These are phyloP conservation scores for Syncephalastrum monosporum DNA, from an alignment of 371 early-diverging fungal species.

Conservation along the genomic window DNA sequence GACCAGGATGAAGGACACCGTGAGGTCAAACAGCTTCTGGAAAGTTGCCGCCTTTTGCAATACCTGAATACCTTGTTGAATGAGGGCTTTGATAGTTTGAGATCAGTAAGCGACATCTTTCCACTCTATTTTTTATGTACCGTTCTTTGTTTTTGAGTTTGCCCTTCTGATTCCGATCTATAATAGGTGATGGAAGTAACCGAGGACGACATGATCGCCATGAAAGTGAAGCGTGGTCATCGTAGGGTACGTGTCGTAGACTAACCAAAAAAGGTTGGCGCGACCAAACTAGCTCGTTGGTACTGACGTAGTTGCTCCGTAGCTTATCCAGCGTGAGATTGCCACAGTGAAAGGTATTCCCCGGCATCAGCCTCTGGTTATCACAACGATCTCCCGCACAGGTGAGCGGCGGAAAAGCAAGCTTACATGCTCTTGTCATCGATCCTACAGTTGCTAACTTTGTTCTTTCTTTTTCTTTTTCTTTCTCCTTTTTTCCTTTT, in stretches of 20 bases:
- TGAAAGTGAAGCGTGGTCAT: slow-evolving; percentile 50
- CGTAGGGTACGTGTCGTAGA: slow-evolving; percentile 32
- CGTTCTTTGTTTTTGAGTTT: too few species aligned
- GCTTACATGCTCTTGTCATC: not conserved
- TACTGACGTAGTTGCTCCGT: not conserved
- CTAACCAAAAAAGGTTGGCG: not conserved
- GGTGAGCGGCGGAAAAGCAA: slow-evolving; percentile 2
- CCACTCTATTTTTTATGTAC: too few species aligned
- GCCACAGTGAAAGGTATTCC: slow-evolving; percentile 28
- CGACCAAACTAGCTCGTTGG: too few species aligned
- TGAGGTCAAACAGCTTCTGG: slow-evolving; percentile 30
- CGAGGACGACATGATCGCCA: slow-evolving; percentile 40
- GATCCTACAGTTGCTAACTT: not conserved
- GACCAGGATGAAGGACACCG: slow-evolving; percentile 6
- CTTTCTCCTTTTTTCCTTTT: not conserved
- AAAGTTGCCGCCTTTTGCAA: slow-evolving; percentile 28
- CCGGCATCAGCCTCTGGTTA: slow-evolving; percentile 13
- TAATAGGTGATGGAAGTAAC: slow-evolving; percentile 28
- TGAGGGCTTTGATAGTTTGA: slow-evolving; percentile 49
- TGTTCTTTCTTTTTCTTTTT: not conserved
- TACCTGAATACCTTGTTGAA: slow-evolving; percentile 31
- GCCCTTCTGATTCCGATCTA: too few species aligned
- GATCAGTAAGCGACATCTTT: slow-evolving; percentile 27
- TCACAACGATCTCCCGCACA: not conserved
- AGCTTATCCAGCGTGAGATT: slow-evolving; percentile 30